Evolutionary conservation across 352 stramenopile species (phyloP), one percentile per base, ranked within the genome.

Genomic region (Phytophthora aleatoria): DNA sequence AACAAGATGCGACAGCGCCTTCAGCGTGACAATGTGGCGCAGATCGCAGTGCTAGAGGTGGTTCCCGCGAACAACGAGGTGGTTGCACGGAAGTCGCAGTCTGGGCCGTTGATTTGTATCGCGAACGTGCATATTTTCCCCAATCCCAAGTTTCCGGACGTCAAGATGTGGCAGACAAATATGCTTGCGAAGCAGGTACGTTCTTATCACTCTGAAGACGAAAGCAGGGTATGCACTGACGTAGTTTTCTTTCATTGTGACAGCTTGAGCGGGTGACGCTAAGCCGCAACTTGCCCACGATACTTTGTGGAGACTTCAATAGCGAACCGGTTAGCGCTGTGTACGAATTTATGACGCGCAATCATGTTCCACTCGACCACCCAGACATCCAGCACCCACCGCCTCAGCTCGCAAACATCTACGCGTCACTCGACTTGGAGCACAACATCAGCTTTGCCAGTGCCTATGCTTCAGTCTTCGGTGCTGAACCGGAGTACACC

Each of bases 251-350:
- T 20, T 24, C 13, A 12, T 45, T 41, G 3, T 48, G 30, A 39
- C 51, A 94, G 87, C 88, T 95, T 58, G 84, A 96, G 45, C 85
- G 82, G 6, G 66, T 94, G 10, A 81, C 73, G 9, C 45, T 92
- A 39, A 72, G 74, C 27, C 82, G 87, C 28, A 85, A 93, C 52
- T 76, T 99, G 27, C 97, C 97, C 30, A 84, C 99, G 36, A 96
- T 99, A 60, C 81, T 99, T 27, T 99, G 96, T 73, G 98, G 98
- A 41, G 98, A 99, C 71, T 99, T 99, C 69, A 99, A 99, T 83
- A 98, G 90, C 61, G 97, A 98, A 62, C 97, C 97, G 35, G 83
- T 91, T 52, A 98, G 90, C 60, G 92, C 95, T 16, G 97, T 99
- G 43, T 99, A 99, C 77, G 92, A 99, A 72, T 91, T 99, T 50